A percentile compares a stretch with the other conserved stretches of the same genome.
phyloP scores from a whole-genome alignment of 495 filamentous ascomycete species.

The Pseudoneurospora amorphoporcata region DNA sequence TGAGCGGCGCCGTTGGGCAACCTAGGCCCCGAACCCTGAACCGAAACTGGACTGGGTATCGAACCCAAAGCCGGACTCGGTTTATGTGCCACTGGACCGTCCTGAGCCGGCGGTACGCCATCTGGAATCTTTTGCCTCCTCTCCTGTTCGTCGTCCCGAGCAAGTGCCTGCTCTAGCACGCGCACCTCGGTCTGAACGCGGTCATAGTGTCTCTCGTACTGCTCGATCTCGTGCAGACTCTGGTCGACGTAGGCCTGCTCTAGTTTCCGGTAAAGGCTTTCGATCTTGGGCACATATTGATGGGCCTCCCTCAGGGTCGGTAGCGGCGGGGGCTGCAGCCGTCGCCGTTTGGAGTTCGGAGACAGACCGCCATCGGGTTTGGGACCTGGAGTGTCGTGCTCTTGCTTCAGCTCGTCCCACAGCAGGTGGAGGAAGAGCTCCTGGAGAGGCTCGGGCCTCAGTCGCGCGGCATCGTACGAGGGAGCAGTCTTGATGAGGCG shows the following conservation, averaged over 20 bases:
- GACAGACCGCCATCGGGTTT: constrained; percentile 28
- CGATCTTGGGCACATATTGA: constrained; percentile 56
- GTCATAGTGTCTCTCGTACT: constrained; percentile 61
- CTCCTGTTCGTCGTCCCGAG: background rate
- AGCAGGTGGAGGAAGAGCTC: constrained; percentile 66
- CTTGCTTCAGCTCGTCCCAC: constrained; percentile 54
- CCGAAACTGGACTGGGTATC: background rate
- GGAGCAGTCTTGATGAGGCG: constrained; percentile 54
- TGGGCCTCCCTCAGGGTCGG: constrained; percentile 52
- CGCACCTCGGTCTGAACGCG: constrained; percentile 55
- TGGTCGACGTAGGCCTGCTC: constrained; percentile 64
- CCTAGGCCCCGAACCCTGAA: background rate
- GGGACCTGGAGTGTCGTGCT: constrained; percentile 13
- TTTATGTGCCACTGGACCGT: background rate
- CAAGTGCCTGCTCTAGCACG: constrained; percentile 43
- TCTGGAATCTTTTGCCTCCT: constrained; percentile 4
- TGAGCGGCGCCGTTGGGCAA: background rate
- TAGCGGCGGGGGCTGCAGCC: constrained; percentile 54
- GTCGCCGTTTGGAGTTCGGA: constrained; percentile 59
- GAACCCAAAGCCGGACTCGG: background rate
- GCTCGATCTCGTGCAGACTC: constrained; percentile 56
- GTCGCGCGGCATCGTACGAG: constrained; percentile 58
- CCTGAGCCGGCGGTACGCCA: background rate
- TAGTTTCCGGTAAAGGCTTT: constrained; percentile 56
- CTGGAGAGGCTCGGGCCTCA: constrained; percentile 69